Evolutionary conservation across 257 asterid genomes (phyloP).

Genomic region (Solanum gracilifrons): DNA sequence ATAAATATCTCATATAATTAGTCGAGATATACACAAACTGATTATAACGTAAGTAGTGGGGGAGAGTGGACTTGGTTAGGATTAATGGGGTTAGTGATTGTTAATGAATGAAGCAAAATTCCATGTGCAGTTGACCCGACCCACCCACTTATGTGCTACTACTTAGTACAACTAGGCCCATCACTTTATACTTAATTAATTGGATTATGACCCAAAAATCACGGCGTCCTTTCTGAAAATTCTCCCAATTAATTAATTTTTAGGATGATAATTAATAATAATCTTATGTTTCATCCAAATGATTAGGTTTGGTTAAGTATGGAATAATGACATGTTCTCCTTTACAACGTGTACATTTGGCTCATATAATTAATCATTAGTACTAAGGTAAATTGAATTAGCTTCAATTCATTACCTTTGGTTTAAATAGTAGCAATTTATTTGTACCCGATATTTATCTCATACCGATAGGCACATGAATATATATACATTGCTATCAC

Average conservation of each 20-base stretch:
- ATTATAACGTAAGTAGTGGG: background rate
- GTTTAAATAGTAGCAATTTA: background rate
- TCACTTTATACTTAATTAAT: slow-evolving; percentile 1
- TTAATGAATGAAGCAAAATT: slow-evolving; percentile 1
- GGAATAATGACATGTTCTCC: slow-evolving; percentile 18
- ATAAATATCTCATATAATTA: background rate
- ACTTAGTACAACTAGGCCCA: background rate
- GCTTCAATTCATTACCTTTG: background rate
- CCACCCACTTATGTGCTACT: slow-evolving; percentile 3
- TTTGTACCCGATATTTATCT: background rate
- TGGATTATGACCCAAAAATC: slow-evolving; percentile 22
- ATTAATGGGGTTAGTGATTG: background rate
- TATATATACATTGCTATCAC: background rate
- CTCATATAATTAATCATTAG: background rate
- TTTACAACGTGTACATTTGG: background rate
- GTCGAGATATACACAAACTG: background rate
- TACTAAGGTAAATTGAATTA: background rate
- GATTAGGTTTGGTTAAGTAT: slow-evolving; percentile 15
- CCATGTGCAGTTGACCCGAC: slow-evolving; percentile 34
- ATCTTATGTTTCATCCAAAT: slow-evolving; percentile 7
- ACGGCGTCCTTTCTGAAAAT: slow-evolving; percentile 18
- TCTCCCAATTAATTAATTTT: background rate
- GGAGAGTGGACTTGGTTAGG: background rate
- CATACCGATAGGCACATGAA: background rate
- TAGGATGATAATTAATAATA: background rate